Base-by-base conservation (phyloP, 768 basidiomycete genomes). In the Tephrocybe sp. region DNA sequence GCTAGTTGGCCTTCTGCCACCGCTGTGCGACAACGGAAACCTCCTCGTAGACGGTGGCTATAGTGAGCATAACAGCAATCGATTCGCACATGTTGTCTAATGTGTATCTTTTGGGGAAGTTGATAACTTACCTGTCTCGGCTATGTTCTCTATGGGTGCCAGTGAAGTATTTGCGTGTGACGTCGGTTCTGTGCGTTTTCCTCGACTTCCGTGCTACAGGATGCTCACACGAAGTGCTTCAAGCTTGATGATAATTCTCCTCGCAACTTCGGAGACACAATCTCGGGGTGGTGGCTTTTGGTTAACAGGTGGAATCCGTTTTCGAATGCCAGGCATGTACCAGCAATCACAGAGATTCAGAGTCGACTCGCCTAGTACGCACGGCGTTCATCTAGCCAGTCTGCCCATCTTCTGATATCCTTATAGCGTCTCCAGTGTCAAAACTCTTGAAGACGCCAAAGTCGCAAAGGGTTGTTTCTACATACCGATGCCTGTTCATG, bases 211-310 rank as follows among this genome's bases (percentile, higher is more conserved):
- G 3, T 22, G n/a, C 24, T 12, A 27, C 9, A 28, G 31, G 47
- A 25, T 11, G 15, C n/a, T 19, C 26, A 38, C 31, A 31, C 25
- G 28, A 9, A 18, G 49, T 49, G 44, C 36, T 16, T 36, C 19
- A 63, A 92, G 82, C 77, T 95, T 50, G 96, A 98, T 61, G 97
- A 99, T 63, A 98, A 96, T 51, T 91, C 91, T 1, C 94, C 96
- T 0, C 79, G 97, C 45, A 87, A 89, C 58, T 97, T 95, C 67
- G 94, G 97, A 5, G 97, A 99, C 60, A 86, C 90, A 1, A 78
- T 99, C 2, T 97, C 94, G 3, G 97, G 97, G 24, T 97, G 91
- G 86, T 98, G 92, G 90, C 78, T 98, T 15, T 72, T 98, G 44
- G 63, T 98, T 52, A 98, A 97, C 65, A 76, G 92, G 43, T 98